phyloP scores from a whole-genome alignment of 768 basidiomycete species.

The Hemileccinum impolitum region DNA sequence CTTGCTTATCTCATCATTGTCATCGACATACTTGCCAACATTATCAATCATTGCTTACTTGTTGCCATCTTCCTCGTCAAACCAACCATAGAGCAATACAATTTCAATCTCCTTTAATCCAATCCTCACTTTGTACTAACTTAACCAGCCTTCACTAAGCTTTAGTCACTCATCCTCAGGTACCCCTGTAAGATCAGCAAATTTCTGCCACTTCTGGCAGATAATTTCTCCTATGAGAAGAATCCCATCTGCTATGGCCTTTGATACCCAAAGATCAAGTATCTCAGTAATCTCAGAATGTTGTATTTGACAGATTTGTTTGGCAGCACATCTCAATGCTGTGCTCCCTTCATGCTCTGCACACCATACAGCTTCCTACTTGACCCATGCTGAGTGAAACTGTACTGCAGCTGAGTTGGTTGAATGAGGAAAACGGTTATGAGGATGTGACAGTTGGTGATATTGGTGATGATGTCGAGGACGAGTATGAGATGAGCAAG shows the following conservation, averaged over 20 bases:
- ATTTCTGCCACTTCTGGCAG: constrained; percentile 3
- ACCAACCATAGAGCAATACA: no score
- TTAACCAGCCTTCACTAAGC: constrained; percentile 34
- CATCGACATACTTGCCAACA: no score
- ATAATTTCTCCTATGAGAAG: constrained; percentile 29
- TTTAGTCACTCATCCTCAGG: no score
- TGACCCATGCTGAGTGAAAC: constrained; percentile 33
- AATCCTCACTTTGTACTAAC: not conserved
- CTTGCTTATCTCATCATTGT: no score
- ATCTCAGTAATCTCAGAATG: constrained; percentile 35
- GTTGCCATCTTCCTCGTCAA: no score
- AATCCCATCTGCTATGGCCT: constrained; percentile 36
- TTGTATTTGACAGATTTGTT: constrained; percentile 21
- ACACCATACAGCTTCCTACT: constrained; percentile 27
- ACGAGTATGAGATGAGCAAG: no score
- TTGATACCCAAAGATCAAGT: constrained; percentile 35
- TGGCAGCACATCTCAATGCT: not conserved
- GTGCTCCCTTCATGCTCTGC: constrained; percentile 15
- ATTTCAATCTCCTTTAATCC: no score
- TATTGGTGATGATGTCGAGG: no score
- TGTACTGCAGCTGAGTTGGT: no score
- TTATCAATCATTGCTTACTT: no score
- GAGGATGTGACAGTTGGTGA: no score
- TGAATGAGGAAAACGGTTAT: no score
- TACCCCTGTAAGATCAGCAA: constrained; percentile 21